These are phyloP conservation scores for Aspergillus tubingensis DNA, from an alignment of 2,329 filamentous ascomycete species.

Conservation along the genomic window DNA sequence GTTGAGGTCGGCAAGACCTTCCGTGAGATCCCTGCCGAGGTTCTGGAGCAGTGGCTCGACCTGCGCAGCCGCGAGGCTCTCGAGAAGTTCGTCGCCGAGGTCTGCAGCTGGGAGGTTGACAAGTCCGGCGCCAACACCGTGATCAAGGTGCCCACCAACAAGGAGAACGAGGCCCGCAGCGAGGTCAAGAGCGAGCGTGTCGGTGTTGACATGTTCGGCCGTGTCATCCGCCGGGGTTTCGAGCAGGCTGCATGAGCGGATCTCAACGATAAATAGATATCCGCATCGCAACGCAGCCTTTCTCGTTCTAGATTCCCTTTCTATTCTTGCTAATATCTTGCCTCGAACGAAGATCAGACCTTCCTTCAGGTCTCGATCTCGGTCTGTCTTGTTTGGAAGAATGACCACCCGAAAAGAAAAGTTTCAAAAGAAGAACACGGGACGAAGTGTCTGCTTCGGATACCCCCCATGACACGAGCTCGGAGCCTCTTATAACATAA, in stretches of 20 bases:
- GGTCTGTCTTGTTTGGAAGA: constrained; percentile 11
- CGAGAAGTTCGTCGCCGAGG: constrained; percentile 77
- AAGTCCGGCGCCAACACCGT: constrained; percentile 42
- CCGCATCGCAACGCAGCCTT: background rate
- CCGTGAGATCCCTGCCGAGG: constrained; percentile 67
- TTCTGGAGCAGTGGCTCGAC: constrained; percentile 76
- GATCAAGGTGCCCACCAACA: constrained; percentile 83
- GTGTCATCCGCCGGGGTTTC: constrained; percentile 80
- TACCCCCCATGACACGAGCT: constrained; percentile 16
- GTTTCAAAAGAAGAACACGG: constrained; percentile 8
- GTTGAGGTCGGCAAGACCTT: constrained; percentile 80
- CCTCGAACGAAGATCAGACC: constrained; percentile 9
- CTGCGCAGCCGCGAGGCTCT: constrained; percentile 65
- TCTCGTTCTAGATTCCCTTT: constrained; percentile 15
- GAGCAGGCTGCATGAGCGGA: constrained; percentile 68
- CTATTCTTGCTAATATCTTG: constrained; percentile 20
- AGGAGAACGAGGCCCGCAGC: constrained; percentile 97
- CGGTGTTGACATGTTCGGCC: constrained; percentile 51
- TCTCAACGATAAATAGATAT: background rate
- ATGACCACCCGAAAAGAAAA: background rate
- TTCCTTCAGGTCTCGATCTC: background rate
- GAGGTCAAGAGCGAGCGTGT: constrained; percentile 95
- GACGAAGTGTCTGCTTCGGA: constrained; percentile 10
- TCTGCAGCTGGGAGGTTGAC: constrained; percentile 83
- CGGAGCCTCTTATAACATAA: constrained; percentile 6